Percentiles rank a stretch among this genome's conserved stretches.
Evolutionary conservation across 495 filamentous ascomycete genomes (phyloP).

Genomic region (Aspergillus diversus): DNA sequence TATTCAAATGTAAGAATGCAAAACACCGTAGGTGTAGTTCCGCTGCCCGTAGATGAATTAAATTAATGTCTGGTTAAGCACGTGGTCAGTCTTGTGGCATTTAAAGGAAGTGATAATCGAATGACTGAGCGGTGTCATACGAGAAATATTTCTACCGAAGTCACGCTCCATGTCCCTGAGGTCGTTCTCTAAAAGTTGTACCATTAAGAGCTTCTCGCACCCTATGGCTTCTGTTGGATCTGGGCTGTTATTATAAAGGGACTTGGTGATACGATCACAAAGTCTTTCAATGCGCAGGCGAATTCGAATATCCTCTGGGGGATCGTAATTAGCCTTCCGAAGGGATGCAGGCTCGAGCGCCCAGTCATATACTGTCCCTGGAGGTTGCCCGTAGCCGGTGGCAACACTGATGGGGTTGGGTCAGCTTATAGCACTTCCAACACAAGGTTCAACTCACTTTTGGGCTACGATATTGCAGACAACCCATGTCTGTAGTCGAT

Average conservation of each 20-base stretch:
- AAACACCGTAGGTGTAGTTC: slow-evolving; percentile 52
- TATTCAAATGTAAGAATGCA: slow-evolving; percentile 52
- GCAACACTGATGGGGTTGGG: slow-evolving; percentile 59
- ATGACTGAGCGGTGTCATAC: slow-evolving; percentile 35
- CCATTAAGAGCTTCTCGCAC: slow-evolving; percentile 70
- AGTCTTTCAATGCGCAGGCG: slow-evolving; percentile 82
- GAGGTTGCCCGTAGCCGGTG: slow-evolving; percentile 88
- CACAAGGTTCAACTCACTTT: slow-evolving; percentile 46
- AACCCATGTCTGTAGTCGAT: slow-evolving; percentile 87
- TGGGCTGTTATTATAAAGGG: slow-evolving; percentile 80
- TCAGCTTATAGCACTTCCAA: slow-evolving; percentile 22
- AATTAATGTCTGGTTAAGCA: slow-evolving; percentile 63
- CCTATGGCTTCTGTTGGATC: slow-evolving; percentile 74
- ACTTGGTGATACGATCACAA: slow-evolving; percentile 81
- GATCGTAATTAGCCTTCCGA: slow-evolving; percentile 64
- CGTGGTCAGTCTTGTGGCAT: slow-evolving; percentile 55
- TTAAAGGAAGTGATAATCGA: slow-evolving; percentile 20
- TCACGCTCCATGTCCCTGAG: slow-evolving; percentile 57
- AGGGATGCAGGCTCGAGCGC: slow-evolving; percentile 70
- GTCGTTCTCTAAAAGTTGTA: slow-evolving; percentile 57
- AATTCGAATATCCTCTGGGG: slow-evolving; percentile 68
- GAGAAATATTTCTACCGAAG: slow-evolving; percentile 48
- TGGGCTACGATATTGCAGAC: slow-evolving; percentile 92
- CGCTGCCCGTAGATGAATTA: slow-evolving; percentile 52
- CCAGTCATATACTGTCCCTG: slow-evolving; percentile 85